Base-by-base conservation (phyloP, 352 stramenopile species). In the Globisporangium iwayamae region DNA sequence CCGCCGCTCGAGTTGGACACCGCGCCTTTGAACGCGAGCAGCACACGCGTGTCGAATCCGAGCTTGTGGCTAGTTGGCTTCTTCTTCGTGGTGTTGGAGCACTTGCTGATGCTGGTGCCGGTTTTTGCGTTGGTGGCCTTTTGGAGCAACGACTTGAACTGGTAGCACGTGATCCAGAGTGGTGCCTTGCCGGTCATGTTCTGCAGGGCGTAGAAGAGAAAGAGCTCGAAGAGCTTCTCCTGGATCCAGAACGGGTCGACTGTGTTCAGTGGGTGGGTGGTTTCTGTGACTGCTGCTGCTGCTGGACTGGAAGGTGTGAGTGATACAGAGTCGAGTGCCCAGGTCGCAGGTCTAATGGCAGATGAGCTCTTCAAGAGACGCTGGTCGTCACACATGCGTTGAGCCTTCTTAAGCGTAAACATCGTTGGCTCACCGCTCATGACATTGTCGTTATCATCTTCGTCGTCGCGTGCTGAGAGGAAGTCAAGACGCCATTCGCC, bases 131-230 rank as follows among this genome's bases (percentile, higher is more conserved):
- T 36, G 32, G 69, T 81, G 4, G 72, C 54, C 65, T 81, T 83
- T 34, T 84, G 68, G 2, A 87, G 36, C 20, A 87, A 57, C 25
- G 76, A 67, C 53, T 90, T 92, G 72, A 92, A 90, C 43, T 92
- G 81, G 18, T 79, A 87, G 41, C 75, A 79, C 9, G 82, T 81
- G 34, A 92, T 74, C 2, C 64, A 63, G n/a, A 80, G 66, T 4
- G 39, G 39, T 1, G 54, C 67, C 18, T 71, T 77, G 51, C 74
- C 75, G 41, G 67, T 81, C 3, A 70, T 72, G 20, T 88, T 89
- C 16, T 85, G 81, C 0, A 92, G 65, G 0, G 81, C 73, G 46
- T 79, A 76, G 41, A 83, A 75, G 16, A 86, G 64, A 34, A 92
- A 92, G 11, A 90, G 53, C n/a, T 89, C 76, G 28, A 85, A 84